These are phyloP conservation scores for Neophaeococcomyces mojaviensis DNA, from an alignment of 2,329 filamentous ascomycete species.

Conservation along the genomic window DNA sequence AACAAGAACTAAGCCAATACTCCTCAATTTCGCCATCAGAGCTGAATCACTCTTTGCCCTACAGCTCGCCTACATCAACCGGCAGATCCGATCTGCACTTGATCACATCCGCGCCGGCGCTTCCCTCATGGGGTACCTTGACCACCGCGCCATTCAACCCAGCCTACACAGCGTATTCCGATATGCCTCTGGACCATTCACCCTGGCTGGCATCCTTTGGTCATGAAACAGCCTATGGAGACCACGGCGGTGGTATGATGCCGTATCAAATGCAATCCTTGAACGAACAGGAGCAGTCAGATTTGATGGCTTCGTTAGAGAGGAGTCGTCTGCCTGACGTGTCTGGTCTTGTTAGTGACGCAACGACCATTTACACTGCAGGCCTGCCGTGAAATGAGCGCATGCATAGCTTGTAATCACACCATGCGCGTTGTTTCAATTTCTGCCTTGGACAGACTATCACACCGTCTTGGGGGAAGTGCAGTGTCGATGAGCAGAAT, in stretches of 20 bases:
- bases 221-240: conserved; percentile 41
- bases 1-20: neutral
- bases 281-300: conserved; percentile 71
- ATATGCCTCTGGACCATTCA: conserved; percentile 22
- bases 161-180: conserved; percentile 14
- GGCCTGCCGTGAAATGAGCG: conserved; percentile 1
- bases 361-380: conserved; percentile 33
- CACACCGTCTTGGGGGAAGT: no score
- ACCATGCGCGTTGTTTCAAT: no score
- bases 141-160: conserved; percentile 16
- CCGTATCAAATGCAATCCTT: conserved; percentile 60
- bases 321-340: conserved; percentile 42
- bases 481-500: no score
- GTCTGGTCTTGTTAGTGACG: conserved; percentile 33
- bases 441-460: no score
- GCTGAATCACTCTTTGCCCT: conserved; percentile 11
- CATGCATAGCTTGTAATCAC: no score
- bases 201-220: conserved; percentile 38
- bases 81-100: neutral
- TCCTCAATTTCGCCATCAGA: conserved; percentile 7
- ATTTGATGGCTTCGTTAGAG: conserved; percentile 75
- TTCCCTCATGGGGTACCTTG: conserved; percentile 29
- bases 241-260: conserved; percentile 38
- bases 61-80: conserved; percentile 9
- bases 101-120: conserved; percentile 22